Base-by-base conservation (phyloP, 1,139 yeast genomes). In the Yamadazyma sp. region DNA sequence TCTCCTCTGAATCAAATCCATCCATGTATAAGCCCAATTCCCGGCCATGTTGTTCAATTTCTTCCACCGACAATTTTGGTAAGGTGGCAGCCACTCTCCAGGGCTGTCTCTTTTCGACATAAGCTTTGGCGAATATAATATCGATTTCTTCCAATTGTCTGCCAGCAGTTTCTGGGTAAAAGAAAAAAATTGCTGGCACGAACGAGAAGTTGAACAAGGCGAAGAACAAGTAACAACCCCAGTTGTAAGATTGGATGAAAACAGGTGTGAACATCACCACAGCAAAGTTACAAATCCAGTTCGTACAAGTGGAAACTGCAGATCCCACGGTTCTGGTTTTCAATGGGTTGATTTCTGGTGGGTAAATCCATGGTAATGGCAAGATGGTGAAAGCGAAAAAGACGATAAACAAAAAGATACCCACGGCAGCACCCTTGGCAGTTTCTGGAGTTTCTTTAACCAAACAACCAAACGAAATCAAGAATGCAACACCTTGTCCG, bases 291-390 rank as follows among this genome's bases (percentile, higher is more conserved):
- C 64, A 56, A 42, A 70, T 50, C 76, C 76, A 70, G 56, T 70
- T 70, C 38, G 75, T 66, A 61, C 74, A 69, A 18, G 76, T 70
- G 17, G 71, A 64, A 25, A 76, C 60, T 28, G 81, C 83, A 37
- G 77, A 64, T 56, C 67, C 82, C 62, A 56, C 67, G 34, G 82
- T 76, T 64, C 85, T 75, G 33, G 80, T 73, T 54, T 75, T 69
- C 56, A 77, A 68, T n/a, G 85, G 82, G 52, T 78, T 72, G 42
- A 79, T 74, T 59, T 80, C 86, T 33, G 83, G 79, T 38, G 82
- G 82, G 59, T 78, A 77, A 38, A 79, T 64, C 73, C 80, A 75
- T 48, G 80, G 78, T 59, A 77, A 67, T 31, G 80, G 81, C 44
- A 77, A 67, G 60, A 76, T 73, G 33, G 80, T 77, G 54, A 75